Evolutionary conservation across 805 yeast species (phyloP), one percentile per base, ranked within the genome.

Genomic region (Starmerella geochares): DNA sequence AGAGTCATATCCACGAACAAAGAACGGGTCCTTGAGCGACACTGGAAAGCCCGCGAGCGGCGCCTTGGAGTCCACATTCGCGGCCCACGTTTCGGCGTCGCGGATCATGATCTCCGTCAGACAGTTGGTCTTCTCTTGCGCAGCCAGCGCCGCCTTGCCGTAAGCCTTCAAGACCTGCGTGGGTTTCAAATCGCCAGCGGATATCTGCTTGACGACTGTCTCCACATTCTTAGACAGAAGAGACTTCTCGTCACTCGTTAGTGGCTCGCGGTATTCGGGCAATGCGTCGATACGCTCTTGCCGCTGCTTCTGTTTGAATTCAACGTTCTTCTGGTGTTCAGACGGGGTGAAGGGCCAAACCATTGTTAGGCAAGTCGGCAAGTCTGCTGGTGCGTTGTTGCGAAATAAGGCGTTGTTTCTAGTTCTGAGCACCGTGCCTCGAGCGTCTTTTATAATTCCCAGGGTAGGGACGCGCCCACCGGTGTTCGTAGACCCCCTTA

Each of bases 41-140:
- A 80, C 66, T 5, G 84, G 83, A 55, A 80, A 62, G 2, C 85
- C 84, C 39, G 81, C 83, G 48, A 79, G 67, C 0, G 81, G 79
- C 41, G 80, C 80, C 50, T 73, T 65, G n/a, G 79, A 79, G 47
- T 75, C 69, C 44, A 69, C 67, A 16, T 68, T 63, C 54, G 72
- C 71, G 1, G 76, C 77, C 66, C 81, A 85, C 54, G 79, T 67
- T 58, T 73, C 76, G n/a, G 83, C 88, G 54, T 79, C 84, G 38
- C 76, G 72, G 56, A 81, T 73, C 64, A 83, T 70, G 49, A 83
- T 70, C 51, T 80, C 82, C 65, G 80, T 71, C 28, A 77, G 70
- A 59, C 78, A 73, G 54, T 78, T 75, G 52, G 81, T 76, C 40
- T 54, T 49, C 58, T 78, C 72, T 53, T 84, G 86, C 3, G 81